Percentiles rank a stretch among this genome's conserved stretches.
phyloP scores from a whole-genome alignment of 768 basidiomycete genomes.

The Auricularia sp. region DNA sequence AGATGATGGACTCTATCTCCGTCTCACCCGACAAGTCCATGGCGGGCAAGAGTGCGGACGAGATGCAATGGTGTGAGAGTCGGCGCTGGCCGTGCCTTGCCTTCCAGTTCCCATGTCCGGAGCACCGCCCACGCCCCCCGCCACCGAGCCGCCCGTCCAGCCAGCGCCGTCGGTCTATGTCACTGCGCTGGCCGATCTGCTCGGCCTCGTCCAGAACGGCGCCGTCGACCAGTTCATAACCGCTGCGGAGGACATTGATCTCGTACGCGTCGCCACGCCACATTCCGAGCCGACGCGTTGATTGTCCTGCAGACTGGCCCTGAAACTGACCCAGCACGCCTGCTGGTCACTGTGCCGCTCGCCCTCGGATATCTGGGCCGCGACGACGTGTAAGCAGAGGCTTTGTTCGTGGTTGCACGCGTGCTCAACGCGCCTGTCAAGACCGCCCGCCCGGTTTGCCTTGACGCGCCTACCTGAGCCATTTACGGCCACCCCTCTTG shows the following conservation, averaged over 20 bases:
- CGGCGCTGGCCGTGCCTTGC: background rate
- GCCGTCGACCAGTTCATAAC: slow-evolving; percentile 24
- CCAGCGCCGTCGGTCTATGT: slow-evolving; percentile 29
- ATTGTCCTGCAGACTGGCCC: slow-evolving; percentile 20
- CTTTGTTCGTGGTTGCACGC: background rate
- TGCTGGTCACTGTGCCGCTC: slow-evolving; percentile 48
- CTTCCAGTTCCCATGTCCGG: slow-evolving; percentile 22
- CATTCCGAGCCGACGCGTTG: slow-evolving; percentile 1
- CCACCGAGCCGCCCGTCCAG: slow-evolving; percentile 29
- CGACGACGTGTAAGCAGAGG: slow-evolving; percentile 46
- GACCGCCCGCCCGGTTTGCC: slow-evolving; percentile 50
- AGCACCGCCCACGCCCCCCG: slow-evolving; percentile 26
- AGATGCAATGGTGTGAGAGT: background rate
- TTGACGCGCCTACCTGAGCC: slow-evolving; percentile 44
- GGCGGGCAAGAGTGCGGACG: background rate
- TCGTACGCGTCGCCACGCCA: slow-evolving; percentile 31
- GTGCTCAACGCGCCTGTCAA: slow-evolving; percentile 16
- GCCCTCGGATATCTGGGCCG: slow-evolving; percentile 55
- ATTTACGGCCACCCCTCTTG: slow-evolving; percentile 33
- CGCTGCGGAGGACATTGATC: slow-evolving; percentile 25
- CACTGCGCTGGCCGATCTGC: slow-evolving; percentile 33
- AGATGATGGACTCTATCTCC: slow-evolving; percentile 83
- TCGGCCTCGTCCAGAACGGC: slow-evolving; percentile 34
- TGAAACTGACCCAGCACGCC: slow-evolving; percentile 28
- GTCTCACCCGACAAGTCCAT: slow-evolving; percentile 51